Percentiles rank a stretch among this genome's conserved stretches.
phyloP scores from a whole-genome alignment of 768 basidiomycete species.

The Boletus tomentosulus region DNA sequence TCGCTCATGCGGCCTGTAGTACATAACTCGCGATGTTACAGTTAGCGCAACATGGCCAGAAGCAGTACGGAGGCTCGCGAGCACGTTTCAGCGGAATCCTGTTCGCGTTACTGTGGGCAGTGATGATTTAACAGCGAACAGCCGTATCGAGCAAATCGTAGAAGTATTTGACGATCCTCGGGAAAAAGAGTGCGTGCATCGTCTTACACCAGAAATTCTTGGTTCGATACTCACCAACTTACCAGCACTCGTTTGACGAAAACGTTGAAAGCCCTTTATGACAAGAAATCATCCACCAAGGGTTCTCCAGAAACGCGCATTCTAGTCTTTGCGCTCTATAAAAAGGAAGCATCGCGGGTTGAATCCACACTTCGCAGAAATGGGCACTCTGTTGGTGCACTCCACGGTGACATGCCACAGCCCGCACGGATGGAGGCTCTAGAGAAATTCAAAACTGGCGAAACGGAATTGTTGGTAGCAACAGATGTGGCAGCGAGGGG shows the following conservation, averaged over 20 bases:
- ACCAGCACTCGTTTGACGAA: slow-evolving; percentile 56
- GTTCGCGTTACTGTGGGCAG: slow-evolving; percentile 92
- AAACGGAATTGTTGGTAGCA: slow-evolving; percentile 80
- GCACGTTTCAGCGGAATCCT: slow-evolving; percentile 81
- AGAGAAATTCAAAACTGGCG: slow-evolving; percentile 81
- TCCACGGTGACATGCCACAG: slow-evolving; percentile 93
- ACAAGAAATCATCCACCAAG: slow-evolving; percentile 57
- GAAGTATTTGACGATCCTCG: slow-evolving; percentile 86
- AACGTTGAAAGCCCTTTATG: slow-evolving; percentile 50
- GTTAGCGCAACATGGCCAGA: slow-evolving; percentile 99
- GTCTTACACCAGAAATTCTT: background rate
- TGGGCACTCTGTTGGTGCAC: slow-evolving; percentile 73
- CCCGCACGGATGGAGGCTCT: slow-evolving; percentile 78
- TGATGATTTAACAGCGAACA: slow-evolving; percentile 93
- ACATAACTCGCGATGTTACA: slow-evolving; percentile 25
- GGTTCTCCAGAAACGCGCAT: slow-evolving; percentile 58
- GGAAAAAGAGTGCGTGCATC: slow-evolving; percentile 72
- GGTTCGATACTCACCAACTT: background rate
- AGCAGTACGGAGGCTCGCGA: slow-evolving; percentile 82
- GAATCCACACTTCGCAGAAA: slow-evolving; percentile 70
- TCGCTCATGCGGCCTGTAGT: background rate
- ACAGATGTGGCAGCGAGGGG: slow-evolving; percentile 98
- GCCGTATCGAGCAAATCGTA: slow-evolving; percentile 87
- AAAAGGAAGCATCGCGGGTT: slow-evolving; percentile 93
- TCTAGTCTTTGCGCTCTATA: slow-evolving; percentile 94